Conservation (phyloP, 1,284 basidiomycete genomes). For the Cystobasidium slooffiae region DNA sequence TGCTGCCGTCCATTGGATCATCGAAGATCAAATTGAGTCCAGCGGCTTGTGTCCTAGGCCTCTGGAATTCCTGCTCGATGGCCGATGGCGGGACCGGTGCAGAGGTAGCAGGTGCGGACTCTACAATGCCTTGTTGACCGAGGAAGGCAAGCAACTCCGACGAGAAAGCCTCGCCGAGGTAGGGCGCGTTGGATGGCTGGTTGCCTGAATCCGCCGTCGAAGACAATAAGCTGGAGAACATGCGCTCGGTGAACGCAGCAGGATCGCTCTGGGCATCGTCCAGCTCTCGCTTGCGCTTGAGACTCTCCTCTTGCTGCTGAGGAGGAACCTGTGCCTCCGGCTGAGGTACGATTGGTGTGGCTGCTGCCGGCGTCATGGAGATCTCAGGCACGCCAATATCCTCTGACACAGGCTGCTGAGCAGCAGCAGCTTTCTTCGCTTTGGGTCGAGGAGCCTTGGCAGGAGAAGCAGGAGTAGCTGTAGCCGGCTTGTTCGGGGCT, state of each 20-base stretch:
- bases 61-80: neutral
- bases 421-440: constrained; percentile 25
- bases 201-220: neutral
- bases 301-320: constrained; percentile 42
- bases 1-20: neutral
- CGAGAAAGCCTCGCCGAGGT: neutral
- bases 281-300: constrained; percentile 51
- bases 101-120: neutral
- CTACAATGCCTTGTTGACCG: neutral
- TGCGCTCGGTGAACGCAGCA: constrained; percentile 48
- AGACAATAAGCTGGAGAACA: constrained; percentile 35
- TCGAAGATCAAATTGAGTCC: constrained; percentile 21
- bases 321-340: constrained; percentile 9
- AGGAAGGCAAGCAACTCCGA: constrained; percentile 22
- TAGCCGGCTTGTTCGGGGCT: constrained; percentile 11
- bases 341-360: neutral
- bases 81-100: no score
- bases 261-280: constrained; percentile 50
- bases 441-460: constrained; percentile 9
- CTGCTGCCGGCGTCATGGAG: neutral
- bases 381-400: constrained; percentile 9
- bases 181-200: neutral
- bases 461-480: constrained; percentile 8
- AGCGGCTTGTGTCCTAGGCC: neutral
- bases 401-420: neutral